These are phyloP conservation scores for Phyllostachys edulis DNA, from an alignment of 176 grass and related monocot genomes.

Conservation along the genomic window DNA sequence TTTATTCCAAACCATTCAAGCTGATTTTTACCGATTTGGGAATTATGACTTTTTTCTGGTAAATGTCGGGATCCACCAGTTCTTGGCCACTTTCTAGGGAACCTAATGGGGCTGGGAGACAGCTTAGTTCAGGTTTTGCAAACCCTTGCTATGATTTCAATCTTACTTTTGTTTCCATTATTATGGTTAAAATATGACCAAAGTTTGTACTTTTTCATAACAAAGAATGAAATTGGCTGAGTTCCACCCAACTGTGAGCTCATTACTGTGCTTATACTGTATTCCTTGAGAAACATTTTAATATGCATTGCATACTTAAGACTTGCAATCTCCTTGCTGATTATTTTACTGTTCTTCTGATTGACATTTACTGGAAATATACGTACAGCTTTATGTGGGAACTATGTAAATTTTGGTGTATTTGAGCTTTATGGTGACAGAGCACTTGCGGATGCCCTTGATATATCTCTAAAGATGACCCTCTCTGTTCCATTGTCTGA, in stretches of 20 bases:
- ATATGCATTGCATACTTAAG: constrained; percentile 10
- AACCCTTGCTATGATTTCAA: not conserved
- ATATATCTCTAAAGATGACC: constrained; percentile 97
- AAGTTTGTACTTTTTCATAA: not conserved
- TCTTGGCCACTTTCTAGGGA: constrained; percentile 18
- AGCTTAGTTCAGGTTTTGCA: not conserved
- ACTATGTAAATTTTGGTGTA: constrained; percentile 98
- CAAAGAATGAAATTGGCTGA: not conserved
- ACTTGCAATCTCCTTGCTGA: constrained; percentile 17
- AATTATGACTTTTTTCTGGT: not conserved
- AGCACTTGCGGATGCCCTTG: constrained; percentile 90
- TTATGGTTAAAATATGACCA: not conserved
- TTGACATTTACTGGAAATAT: constrained; percentile 7
- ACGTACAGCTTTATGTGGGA: constrained; percentile 83
- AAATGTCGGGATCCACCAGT: not conserved
- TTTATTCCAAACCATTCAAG: constrained; percentile 6
- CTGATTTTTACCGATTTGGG: not conserved
- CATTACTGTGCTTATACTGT: not conserved
- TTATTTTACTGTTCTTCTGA: constrained; percentile 34
- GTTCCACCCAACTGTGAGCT: constrained; percentile 5
- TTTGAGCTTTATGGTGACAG: constrained; percentile 98
- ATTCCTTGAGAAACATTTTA: not conserved
- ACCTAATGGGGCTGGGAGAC: not conserved
- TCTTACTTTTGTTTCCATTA: not conserved
- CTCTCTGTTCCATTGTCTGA: constrained; percentile 87